Base-by-base conservation (phyloP, 2,329 filamentous ascomycete species). In the Ophiognomonia clavigignenti-juglandacearum region DNA sequence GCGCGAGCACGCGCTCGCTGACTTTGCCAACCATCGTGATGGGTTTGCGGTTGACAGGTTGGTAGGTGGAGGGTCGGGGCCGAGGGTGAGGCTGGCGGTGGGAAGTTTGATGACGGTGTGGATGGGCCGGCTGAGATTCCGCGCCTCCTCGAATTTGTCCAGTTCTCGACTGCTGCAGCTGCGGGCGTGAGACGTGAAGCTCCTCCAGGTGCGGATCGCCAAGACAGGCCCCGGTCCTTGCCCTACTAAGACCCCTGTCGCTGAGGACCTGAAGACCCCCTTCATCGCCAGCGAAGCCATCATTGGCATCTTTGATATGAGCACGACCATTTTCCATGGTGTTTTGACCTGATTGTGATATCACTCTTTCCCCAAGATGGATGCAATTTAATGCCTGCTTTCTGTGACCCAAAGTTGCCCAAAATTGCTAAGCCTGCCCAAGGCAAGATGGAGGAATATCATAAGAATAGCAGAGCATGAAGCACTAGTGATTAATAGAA, bases 1-100 rank as follows among this genome's bases (percentile, higher is more conserved):
- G 65, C 24, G 80, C 71, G 66, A 82, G 78, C 58, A 82, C 78
- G 64, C 77, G 75, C 67, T 82, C 78, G 64, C 78, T 82, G 55
- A 82, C 78, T 70, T 82, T 82, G 51, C 78, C 78, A 49, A 82
- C 78, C 78, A 82, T 82, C 46, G 50, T 61, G 50, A 46, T 37
- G 35, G 31, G 29, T 38, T 39, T 40, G 39, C 42, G 41, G 44
- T 13, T 44, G 31, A 35, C 19, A n/a, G 50, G 24, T 35, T 68
- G 54, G 47, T 19, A 34, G 44, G 43, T 45, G 34, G 13, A 32
- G 42, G 14, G 36, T 41, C 34, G 45, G 5, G 40, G 43, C 39
- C 40, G 39, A 44, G 36, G 41, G 8, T 26, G 36, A 43, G 26
- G 43, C 27, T 47, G 42, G 22, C 24, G 36, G 37, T 23, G 36